A percentile compares a stretch with the other conserved stretches of the same genome.
Conservation (phyloP, 345 rosid genomes). For the Psidium friedrichsthalianum region DNA sequence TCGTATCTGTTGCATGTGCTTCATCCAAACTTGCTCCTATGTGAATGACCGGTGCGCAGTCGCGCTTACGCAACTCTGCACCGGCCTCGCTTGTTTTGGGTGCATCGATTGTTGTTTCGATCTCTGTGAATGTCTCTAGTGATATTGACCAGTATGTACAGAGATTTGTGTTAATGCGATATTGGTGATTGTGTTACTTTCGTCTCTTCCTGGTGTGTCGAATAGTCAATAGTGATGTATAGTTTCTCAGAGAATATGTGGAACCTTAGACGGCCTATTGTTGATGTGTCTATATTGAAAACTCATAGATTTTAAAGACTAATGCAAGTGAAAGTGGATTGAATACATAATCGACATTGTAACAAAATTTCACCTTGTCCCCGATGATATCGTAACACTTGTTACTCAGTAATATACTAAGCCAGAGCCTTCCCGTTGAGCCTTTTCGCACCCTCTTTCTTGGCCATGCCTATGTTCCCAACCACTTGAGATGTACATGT, state of each 20-base stretch:
- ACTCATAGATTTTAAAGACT: not conserved
- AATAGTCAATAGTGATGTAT: not conserved
- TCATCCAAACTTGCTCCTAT: constrained; percentile 38
- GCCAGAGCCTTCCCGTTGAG: not conserved
- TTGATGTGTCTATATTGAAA: not conserved
- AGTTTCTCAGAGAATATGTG: not conserved
- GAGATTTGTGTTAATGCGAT: not conserved
- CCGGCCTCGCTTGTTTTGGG: constrained; percentile 56
- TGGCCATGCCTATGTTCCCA: not conserved
- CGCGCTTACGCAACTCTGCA: constrained; percentile 39
- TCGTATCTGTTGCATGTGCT: constrained; percentile 65
- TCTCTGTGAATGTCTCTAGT: not conserved
- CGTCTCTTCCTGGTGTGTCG: not conserved
- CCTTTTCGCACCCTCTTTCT: not conserved
- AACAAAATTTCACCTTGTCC: not conserved
- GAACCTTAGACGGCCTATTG: not conserved
- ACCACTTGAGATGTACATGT: not conserved
- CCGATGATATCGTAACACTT: not conserved
- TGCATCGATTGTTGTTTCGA: constrained; percentile 52
- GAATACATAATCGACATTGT: not conserved
- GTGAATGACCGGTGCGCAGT: constrained; percentile 50
- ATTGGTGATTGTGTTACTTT: not conserved
- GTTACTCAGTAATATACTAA: not conserved
- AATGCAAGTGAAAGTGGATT: not conserved
- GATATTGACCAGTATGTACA: not conserved